phyloP scores from a whole-genome alignment of 805 yeast genomes.

The Yamadazyma philogaea region DNA sequence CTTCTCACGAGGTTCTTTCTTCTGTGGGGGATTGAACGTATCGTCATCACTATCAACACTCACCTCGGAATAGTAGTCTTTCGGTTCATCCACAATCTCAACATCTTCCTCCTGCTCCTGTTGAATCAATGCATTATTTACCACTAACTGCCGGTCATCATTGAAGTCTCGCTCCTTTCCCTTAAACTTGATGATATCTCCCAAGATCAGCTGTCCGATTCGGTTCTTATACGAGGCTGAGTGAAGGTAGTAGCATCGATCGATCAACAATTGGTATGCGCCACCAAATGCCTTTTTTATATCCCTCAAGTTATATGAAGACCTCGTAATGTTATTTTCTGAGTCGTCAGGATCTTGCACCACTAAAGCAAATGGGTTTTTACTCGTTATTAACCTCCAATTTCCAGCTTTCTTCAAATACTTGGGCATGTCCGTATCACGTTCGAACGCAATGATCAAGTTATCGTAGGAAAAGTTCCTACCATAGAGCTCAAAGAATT shows the following conservation, averaged over 20 bases:
- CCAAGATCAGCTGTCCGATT: conserved; percentile 69
- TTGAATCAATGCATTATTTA: conserved; percentile 52
- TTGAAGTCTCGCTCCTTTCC: conserved; percentile 75
- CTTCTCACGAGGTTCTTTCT: not conserved
- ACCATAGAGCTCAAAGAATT: conserved; percentile 91
- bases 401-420: conserved; percentile 58
- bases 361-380: conserved; percentile 61
- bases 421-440: conserved; percentile 49
- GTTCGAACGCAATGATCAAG: conserved; percentile 64
- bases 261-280: conserved; percentile 73
- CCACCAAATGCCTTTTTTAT: conserved; percentile 85
- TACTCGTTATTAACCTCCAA: conserved; percentile 47
- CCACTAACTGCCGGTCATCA: conserved; percentile 64
- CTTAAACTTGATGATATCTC: conserved; percentile 70
- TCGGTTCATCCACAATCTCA: conserved; percentile 34
- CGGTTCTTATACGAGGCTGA: conserved; percentile 62
- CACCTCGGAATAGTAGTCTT: conserved; percentile 17
- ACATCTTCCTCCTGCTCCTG: conserved; percentile 9
- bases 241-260: conserved; percentile 72
- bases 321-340: conserved; percentile 78
- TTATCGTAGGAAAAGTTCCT: conserved; percentile 81
- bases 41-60: conserved; percentile 9
- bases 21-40: not conserved
- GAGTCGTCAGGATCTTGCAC: conserved; percentile 89
- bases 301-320: conserved; percentile 76